A percentile compares a stretch with the other conserved stretches of the same genome.
Conservation (phyloP, 768 basidiomycete species). For the Clitopilus passeckerianus region DNA sequence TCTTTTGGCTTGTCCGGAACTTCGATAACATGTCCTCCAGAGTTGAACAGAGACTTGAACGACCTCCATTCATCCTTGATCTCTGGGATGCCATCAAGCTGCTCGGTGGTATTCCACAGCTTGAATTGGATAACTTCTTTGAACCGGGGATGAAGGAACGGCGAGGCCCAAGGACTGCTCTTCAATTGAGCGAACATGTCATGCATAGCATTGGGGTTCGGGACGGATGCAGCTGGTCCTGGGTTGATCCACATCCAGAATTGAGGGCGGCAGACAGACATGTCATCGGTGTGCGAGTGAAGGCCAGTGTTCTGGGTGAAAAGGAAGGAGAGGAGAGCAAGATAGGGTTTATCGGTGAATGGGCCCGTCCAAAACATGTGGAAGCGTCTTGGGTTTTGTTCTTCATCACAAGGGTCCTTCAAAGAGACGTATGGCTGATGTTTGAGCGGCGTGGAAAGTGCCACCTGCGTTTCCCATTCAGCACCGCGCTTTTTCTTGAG, state of each 20-base stretch:
- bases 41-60: constrained; percentile 79
- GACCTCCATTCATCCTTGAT: constrained; percentile 84
- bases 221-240: constrained; percentile 80
- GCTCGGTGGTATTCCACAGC: constrained; percentile 96
- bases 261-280: constrained; percentile 72
- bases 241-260: constrained; percentile 98
- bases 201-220: constrained; percentile 68
- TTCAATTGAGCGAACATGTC: constrained; percentile 83
- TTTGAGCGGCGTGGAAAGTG: constrained; percentile 40
- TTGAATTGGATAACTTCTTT: constrained; percentile 87
- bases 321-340: constrained; percentile 87
- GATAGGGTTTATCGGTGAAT: constrained; percentile 96
- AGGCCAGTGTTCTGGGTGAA: constrained; percentile 90
- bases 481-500: constrained; percentile 52
- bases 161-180: constrained; percentile 84
- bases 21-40: constrained; percentile 72
- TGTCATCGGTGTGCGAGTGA: constrained; percentile 40
- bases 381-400: constrained; percentile 80
- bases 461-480: constrained; percentile 53
- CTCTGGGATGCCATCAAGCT: constrained; percentile 83
- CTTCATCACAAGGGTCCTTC: constrained; percentile 56
- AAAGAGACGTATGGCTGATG: constrained; percentile 37
- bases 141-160: constrained; percentile 87
- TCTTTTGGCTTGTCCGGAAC: constrained; percentile 38
- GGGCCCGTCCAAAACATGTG: constrained; percentile 98